Conservation (phyloP, 768 basidiomycete species). For the Russula lepida region DNA sequence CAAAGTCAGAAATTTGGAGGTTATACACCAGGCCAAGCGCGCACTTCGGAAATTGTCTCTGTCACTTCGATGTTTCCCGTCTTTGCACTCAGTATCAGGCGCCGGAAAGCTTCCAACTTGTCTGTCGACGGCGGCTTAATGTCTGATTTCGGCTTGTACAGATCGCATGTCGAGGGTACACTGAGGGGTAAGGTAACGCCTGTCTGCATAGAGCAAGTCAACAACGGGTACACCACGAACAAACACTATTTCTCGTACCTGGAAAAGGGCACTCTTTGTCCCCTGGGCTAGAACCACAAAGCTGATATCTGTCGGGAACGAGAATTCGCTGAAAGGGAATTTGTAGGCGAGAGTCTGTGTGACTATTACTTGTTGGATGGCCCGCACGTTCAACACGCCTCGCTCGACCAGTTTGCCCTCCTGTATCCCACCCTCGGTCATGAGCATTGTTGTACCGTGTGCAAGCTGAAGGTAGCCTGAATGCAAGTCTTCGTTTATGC, state of each 20-base stretch:
- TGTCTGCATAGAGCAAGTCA: slow-evolving; percentile 37
- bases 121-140: slow-evolving; percentile 40
- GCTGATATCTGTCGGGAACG: slow-evolving; percentile 67
- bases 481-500: slow-evolving; percentile 63
- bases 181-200: slow-evolving; percentile 45
- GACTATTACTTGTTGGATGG: slow-evolving; percentile 55
- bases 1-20: background rate
- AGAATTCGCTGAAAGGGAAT: slow-evolving; percentile 68
- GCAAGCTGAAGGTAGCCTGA: slow-evolving; percentile 71
- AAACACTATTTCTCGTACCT: slow-evolving; percentile 33
- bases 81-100: slow-evolving; percentile 53
- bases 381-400: slow-evolving; percentile 55
- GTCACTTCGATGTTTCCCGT: slow-evolving; percentile 45
- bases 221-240: background rate
- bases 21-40: slow-evolving; percentile 6
- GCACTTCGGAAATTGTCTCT: slow-evolving; percentile 52
- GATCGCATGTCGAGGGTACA: slow-evolving; percentile 21
- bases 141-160: slow-evolving; percentile 44
- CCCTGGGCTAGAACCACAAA: slow-evolving; percentile 57
- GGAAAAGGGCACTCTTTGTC: slow-evolving; percentile 62
- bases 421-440: slow-evolving; percentile 58
- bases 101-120: slow-evolving; percentile 47
- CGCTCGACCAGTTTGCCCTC: slow-evolving; percentile 60
- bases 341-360: slow-evolving; percentile 61
- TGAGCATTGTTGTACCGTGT: slow-evolving; percentile 45